A percentile compares a stretch with the other conserved stretches of the same genome.
Conservation (phyloP, 768 basidiomycete genomes). For the Kwoniella dendrophila region DNA sequence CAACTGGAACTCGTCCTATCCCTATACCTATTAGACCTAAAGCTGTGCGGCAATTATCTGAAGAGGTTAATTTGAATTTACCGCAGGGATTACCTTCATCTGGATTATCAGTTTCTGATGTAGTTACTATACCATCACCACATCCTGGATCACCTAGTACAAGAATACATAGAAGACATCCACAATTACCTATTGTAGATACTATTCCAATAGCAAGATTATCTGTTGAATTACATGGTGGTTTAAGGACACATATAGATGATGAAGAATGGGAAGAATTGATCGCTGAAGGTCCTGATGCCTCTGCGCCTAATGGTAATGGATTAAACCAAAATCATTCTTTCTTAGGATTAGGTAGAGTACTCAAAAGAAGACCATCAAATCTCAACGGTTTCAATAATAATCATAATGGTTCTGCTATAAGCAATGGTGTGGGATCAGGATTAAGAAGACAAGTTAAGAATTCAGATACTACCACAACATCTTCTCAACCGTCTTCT, state of each 20-base stretch:
- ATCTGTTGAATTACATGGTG: conserved; percentile 42
- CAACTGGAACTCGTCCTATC: background rate
- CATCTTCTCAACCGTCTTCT: background rate
- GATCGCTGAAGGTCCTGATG: conserved; percentile 4
- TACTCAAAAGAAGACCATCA: conserved; percentile 26
- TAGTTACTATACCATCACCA: conserved; percentile 38
- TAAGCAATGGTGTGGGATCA: conserved; percentile 4
- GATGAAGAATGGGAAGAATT: conserved; percentile 52
- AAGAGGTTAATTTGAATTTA: conserved; percentile 11
- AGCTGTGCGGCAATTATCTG: conserved; percentile 10
- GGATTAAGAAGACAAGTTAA: conserved; percentile 20
- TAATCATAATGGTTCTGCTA: background rate
- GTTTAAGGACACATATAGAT: conserved; percentile 36
- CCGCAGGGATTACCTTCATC: conserved; percentile 38
- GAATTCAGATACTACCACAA: conserved; percentile 20
- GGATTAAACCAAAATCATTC: conserved; percentile 5
- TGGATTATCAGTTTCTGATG: conserved; percentile 42
- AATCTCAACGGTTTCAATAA: conserved; percentile 5
- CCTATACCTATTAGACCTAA: conserved; percentile 15
- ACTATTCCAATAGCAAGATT: conserved; percentile 29
- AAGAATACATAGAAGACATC: conserved; percentile 37
- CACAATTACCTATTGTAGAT: conserved; percentile 26
- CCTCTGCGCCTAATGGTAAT: conserved; percentile 27
- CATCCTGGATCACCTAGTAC: conserved; percentile 25
- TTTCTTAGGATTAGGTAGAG: conserved; percentile 31